A percentile compares a stretch with the other conserved stretches of the same genome.
These are phyloP conservation scores for Clitocybe nebularis DNA, from an alignment of 1,284 basidiomycete genomes.

Conservation along the genomic window DNA sequence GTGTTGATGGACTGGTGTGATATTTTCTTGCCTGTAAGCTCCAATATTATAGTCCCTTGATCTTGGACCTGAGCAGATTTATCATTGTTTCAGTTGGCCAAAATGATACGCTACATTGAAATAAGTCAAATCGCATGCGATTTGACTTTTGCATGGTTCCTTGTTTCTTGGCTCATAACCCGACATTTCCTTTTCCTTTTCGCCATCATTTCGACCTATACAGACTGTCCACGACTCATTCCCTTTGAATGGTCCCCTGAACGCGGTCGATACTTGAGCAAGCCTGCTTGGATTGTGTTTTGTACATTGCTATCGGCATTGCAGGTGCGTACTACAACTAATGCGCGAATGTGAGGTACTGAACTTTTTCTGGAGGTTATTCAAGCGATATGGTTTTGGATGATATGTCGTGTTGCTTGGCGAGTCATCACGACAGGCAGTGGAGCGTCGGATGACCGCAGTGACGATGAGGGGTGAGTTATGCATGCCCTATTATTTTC, in stretches of 20 bases:
- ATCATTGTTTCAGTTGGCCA: slow-evolving; percentile 65
- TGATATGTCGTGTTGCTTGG: slow-evolving; percentile 81
- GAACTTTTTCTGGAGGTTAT: slow-evolving; percentile 46
- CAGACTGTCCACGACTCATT: slow-evolving; percentile 48
- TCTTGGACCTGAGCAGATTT: no score
- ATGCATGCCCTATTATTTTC: slow-evolving; percentile 2
- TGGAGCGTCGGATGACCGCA: slow-evolving; percentile 82
- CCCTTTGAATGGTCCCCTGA: slow-evolving; percentile 58
- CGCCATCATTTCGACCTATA: slow-evolving; percentile 60
- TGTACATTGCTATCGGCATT: slow-evolving; percentile 53
- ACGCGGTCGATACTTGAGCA: slow-evolving; percentile 54
- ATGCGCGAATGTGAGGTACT: slow-evolving; percentile 8
- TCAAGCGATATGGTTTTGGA: slow-evolving; percentile 81
- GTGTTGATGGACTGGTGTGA: slow-evolving; percentile 93
- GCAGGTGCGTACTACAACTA: slow-evolving; percentile 42
- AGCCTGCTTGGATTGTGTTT: slow-evolving; percentile 46
- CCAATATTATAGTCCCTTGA: no score
- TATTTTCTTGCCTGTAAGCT: slow-evolving; percentile 83
- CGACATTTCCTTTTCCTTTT: slow-evolving; percentile 77
- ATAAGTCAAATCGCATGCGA: slow-evolving; percentile 68
- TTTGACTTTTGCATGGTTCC: slow-evolving; percentile 74
- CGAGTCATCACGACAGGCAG: slow-evolving; percentile 70
- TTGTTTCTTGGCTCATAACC: slow-evolving; percentile 87
- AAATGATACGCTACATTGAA: slow-evolving; percentile 88
- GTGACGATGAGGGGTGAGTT: slow-evolving; percentile 74